phyloP scores from a whole-genome alignment of 1,284 basidiomycete species.

The Ceratobasidium sp. region DNA sequence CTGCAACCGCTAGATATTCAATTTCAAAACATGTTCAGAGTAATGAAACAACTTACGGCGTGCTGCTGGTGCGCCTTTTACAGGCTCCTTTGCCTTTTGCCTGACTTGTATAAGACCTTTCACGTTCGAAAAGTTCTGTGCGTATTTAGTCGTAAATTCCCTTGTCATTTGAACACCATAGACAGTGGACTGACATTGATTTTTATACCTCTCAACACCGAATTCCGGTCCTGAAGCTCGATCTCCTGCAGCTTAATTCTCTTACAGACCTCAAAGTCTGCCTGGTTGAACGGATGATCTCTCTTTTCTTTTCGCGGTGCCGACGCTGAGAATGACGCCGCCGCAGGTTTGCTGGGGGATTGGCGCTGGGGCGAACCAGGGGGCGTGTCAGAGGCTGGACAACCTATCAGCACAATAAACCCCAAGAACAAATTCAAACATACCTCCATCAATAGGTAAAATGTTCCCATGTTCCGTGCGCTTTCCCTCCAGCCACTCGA shows the following conservation, averaged over 20 bases:
- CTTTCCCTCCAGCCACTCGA: conserved; percentile 84
- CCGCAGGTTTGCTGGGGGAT: conserved; percentile 54
- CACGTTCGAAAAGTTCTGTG: conserved; percentile 77
- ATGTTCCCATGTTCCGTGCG: conserved; percentile 66
- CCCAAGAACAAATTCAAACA: conserved; percentile 51
- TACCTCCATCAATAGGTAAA: conserved; percentile 65
- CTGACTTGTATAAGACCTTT: conserved; percentile 72
- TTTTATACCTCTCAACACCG: conserved; percentile 79
- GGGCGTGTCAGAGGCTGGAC: conserved; percentile 65
- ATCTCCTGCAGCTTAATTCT: conserved; percentile 77
- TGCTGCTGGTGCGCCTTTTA: conserved; percentile 57
- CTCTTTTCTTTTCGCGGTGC: conserved; percentile 70
- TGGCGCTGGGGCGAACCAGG: conserved; percentile 68
- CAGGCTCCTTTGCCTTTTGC: conserved; percentile 76
- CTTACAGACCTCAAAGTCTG: conserved; percentile 86
- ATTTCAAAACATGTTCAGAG: not conserved
- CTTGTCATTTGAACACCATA: not conserved
- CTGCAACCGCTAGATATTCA: conserved; percentile 14
- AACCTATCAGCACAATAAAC: conserved; percentile 48
- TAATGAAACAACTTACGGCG: conserved; percentile 18
- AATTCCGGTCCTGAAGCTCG: conserved; percentile 78
- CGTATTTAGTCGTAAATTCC: not conserved
- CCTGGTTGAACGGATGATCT: conserved; percentile 79
- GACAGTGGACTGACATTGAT: conserved; percentile 65
- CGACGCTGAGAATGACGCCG: conserved; percentile 56